These are phyloP conservation scores for Lojkania enalia DNA, from an alignment of 2,329 filamentous ascomycete species.

Conservation along the genomic window DNA sequence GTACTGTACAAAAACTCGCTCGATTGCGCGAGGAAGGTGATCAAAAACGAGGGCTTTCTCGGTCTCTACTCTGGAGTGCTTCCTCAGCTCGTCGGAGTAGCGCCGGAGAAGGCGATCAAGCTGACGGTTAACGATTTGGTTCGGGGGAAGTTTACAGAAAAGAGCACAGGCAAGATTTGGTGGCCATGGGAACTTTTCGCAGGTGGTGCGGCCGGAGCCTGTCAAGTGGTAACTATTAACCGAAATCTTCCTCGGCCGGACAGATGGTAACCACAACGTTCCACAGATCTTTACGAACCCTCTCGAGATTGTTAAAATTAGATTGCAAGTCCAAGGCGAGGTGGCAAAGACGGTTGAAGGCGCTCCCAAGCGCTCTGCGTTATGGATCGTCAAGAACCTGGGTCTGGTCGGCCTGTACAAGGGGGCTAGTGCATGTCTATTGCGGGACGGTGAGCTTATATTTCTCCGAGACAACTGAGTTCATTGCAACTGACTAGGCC, in stretches of 20 bases:
- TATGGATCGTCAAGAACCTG: slow-evolving; percentile 97
- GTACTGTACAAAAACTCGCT: slow-evolving; percentile 95
- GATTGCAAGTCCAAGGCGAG: slow-evolving; percentile 95
- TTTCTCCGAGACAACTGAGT: neutral
- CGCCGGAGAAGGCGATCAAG: slow-evolving; percentile 99
- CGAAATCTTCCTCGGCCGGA: neutral
- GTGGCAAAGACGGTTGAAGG: slow-evolving; percentile 84
- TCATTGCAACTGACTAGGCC: slow-evolving; percentile 14
- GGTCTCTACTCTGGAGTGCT: slow-evolving; percentile 94
- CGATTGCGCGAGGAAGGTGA: slow-evolving; percentile 91
- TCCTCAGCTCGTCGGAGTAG: slow-evolving; percentile 93
- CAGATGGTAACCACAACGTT: slow-evolving; percentile 13
- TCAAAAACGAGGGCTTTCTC: slow-evolving; percentile 85
- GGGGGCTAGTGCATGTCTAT: slow-evolving; percentile 88
- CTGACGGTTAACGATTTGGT: slow-evolving; percentile 96
- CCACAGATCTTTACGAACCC: slow-evolving; percentile 90
- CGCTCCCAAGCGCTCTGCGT: slow-evolving; percentile 83
- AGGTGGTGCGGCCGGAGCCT: slow-evolving; percentile 86
- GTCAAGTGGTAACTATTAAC: slow-evolving; percentile 80
- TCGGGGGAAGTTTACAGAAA: slow-evolving; percentile 72
- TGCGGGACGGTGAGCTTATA: slow-evolving; percentile 66
- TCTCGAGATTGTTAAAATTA: slow-evolving; percentile 98
- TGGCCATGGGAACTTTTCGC: slow-evolving; percentile 76
- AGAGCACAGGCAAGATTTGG: slow-evolving; percentile 72
- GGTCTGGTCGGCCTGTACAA: slow-evolving; percentile 96